Evolutionary conservation across 345 rosid species (phyloP).

Genomic region (Lepidium africanum): DNA sequence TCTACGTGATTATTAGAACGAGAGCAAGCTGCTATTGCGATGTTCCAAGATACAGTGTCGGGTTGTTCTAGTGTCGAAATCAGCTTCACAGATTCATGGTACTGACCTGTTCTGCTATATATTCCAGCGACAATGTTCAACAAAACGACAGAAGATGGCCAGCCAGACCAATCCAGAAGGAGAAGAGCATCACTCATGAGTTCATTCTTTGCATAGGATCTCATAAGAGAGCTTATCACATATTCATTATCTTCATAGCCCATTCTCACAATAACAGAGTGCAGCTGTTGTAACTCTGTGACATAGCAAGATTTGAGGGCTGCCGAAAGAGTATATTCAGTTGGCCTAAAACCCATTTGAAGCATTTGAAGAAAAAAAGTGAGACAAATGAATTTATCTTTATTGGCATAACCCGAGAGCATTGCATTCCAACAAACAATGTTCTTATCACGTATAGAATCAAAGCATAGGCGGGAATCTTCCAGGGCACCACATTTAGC

Average conservation of each 20-base stretch:
- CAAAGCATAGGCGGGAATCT: constrained; percentile 51
- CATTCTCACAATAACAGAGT: constrained; percentile 53
- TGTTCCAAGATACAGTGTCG: constrained; percentile 77
- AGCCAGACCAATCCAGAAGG: constrained; percentile 35
- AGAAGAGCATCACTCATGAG: constrained; percentile 45
- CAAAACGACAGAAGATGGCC: constrained; percentile 31
- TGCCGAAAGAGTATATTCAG: constrained; percentile 67
- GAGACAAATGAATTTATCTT: constrained; percentile 27
- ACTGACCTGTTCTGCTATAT: constrained; percentile 54
- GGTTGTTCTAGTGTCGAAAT: constrained; percentile 68
- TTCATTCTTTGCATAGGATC: constrained; percentile 55
- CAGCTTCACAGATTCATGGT: constrained; percentile 48
- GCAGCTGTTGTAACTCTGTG: constrained; percentile 53
- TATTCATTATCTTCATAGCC: constrained; percentile 53
- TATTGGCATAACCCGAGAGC: constrained; percentile 55
- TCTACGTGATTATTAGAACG: constrained; percentile 43
- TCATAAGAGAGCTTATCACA: constrained; percentile 67
- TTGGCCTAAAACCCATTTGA: constrained; percentile 48
- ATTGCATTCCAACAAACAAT: constrained; percentile 77
- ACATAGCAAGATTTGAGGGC: constrained; percentile 37
- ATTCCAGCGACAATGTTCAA: constrained; percentile 63
- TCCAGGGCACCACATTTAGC: constrained; percentile 49
- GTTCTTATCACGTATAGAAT: constrained; percentile 48
- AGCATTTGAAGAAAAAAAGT: constrained; percentile 52
- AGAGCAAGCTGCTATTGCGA: constrained; percentile 67